A percentile compares a stretch with the other conserved stretches of the same genome.
Conservation (phyloP, 192 early-diverging fungal genomes). For the Nowakowskiella sp. region DNA sequence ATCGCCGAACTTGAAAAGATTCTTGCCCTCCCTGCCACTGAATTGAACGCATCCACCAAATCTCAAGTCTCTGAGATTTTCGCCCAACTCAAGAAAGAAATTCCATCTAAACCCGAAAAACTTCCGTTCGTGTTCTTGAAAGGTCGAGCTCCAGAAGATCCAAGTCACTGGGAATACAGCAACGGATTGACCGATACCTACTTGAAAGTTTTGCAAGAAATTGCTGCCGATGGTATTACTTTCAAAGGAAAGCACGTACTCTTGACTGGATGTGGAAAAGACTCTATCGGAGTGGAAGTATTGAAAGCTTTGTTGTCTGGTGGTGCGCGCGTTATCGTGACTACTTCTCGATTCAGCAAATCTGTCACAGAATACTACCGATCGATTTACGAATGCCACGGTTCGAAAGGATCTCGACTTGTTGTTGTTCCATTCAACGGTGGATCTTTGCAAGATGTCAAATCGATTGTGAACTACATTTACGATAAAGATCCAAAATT, state of each 20-base stretch:
- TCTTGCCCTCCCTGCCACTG: not conserved
- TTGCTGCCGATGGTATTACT: constrained; percentile 74
- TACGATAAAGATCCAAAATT: constrained; percentile 63
- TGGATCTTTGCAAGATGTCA: constrained; percentile 76
- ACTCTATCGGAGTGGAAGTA: constrained; percentile 80
- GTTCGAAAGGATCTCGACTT: constrained; percentile 76
- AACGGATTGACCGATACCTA: constrained; percentile 68
- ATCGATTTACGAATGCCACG: constrained; percentile 76
- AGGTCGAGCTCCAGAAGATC: constrained; percentile 40
- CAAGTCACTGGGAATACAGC: constrained; percentile 78
- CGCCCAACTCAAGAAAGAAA: constrained; percentile 22
- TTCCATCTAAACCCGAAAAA: constrained; percentile 9
- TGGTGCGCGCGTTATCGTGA: constrained; percentile 82
- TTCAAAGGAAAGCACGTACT: constrained; percentile 81
- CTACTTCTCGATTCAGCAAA: constrained; percentile 83
- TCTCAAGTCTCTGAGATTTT: constrained; percentile 29
- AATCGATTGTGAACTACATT: constrained; percentile 77
- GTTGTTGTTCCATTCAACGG: constrained; percentile 93
- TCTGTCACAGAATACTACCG: constrained; percentile 77
- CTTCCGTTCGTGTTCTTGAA: constrained; percentile 44
- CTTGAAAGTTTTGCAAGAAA: constrained; percentile 69
- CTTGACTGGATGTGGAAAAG: constrained; percentile 82
- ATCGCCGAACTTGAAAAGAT: constrained; percentile 55
- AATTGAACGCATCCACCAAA: constrained; percentile 16
- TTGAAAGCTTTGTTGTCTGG: constrained; percentile 76